Percentiles rank a stretch among this genome's conserved stretches.
These are phyloP conservation scores for Phialemoniopsis sp. DNA, from an alignment of 2,329 filamentous ascomycete genomes.

Conservation along the genomic window DNA sequence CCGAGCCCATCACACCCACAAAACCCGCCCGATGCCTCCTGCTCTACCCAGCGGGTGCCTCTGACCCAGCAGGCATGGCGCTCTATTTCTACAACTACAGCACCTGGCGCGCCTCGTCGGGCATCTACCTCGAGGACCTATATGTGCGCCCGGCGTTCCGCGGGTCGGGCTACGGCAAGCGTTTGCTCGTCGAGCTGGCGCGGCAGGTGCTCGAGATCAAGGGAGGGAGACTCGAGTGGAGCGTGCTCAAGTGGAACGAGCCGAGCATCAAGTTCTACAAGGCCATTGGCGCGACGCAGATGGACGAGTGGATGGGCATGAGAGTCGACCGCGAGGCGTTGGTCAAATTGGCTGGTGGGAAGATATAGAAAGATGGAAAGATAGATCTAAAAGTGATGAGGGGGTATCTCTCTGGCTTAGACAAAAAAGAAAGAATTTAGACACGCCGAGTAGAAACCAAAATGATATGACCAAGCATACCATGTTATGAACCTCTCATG, in stretches of 20 bases:
- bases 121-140: conserved; percentile 93
- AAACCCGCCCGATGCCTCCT: conserved; percentile 75
- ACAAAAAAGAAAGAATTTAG: too few species aligned
- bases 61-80: conserved; percentile 64
- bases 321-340: conserved; percentile 66
- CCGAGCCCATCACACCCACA: conserved; percentile 48
- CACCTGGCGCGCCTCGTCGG: conserved; percentile 83
- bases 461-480: neutral
- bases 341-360: conserved; percentile 51
- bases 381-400: too few species aligned
- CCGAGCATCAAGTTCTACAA: conserved; percentile 86
- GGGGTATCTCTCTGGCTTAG: neutral
- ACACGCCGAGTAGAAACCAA: too few species aligned
- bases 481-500: conserved; percentile 3
- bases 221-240: conserved; percentile 82
- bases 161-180: conserved; percentile 74
- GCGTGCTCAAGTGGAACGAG: conserved; percentile 89
- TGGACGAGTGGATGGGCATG: conserved; percentile 73
- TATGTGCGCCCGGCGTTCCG: conserved; percentile 71
- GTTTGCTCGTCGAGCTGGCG: conserved; percentile 72
- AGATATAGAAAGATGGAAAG: too few species aligned
- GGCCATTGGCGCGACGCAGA: conserved; percentile 60
- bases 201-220: conserved; percentile 69
- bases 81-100: conserved; percentile 95
- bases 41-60: conserved; percentile 44